These are phyloP conservation scores for Discostella pseudostelligera DNA, from an alignment of 108 stramenopile species.

Conservation along the genomic window DNA sequence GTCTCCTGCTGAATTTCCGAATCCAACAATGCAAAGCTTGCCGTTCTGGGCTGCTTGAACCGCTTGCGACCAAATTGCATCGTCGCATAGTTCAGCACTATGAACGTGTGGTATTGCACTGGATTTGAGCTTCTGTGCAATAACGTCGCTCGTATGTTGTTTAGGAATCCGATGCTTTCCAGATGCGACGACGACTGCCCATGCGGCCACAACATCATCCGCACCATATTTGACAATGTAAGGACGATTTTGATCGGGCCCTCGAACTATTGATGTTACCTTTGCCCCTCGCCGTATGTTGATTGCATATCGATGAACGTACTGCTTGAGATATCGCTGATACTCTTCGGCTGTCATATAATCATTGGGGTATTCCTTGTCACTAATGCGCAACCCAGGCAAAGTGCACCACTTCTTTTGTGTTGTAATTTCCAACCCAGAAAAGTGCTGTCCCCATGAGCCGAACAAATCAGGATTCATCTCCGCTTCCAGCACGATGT, in stretches of 20 bases:
- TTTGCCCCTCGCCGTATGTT: slow-evolving; percentile 44
- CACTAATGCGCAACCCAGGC: slow-evolving; percentile 41
- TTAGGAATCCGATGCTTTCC: slow-evolving; percentile 47
- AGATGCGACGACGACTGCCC: slow-evolving; percentile 48
- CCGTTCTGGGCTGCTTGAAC: slow-evolving; percentile 40
- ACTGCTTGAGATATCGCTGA: slow-evolving; percentile 44
- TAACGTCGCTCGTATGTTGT: slow-evolving; percentile 38
- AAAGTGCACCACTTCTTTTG: slow-evolving; percentile 56
- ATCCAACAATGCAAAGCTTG: slow-evolving; percentile 40
- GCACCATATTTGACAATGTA: slow-evolving; percentile 31
- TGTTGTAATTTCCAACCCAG: slow-evolving; percentile 44
- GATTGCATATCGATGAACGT: slow-evolving; percentile 41
- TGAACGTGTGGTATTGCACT: slow-evolving; percentile 28
- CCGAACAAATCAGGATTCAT: slow-evolving; percentile 30
- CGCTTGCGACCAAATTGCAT: slow-evolving; percentile 24
- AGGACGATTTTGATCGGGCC: slow-evolving; percentile 20
- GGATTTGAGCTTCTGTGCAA: slow-evolving; percentile 24
- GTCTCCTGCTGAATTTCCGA: slow-evolving; percentile 54
- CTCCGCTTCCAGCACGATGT: slow-evolving; percentile 42
- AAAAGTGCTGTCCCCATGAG: slow-evolving; percentile 47
- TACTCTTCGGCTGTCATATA: slow-evolving; percentile 43
- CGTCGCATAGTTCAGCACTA: slow-evolving; percentile 35
- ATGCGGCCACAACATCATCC: slow-evolving; percentile 22
- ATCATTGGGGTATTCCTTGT: slow-evolving; percentile 40
- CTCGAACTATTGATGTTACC: slow-evolving; percentile 40